Evolutionary conservation across 2,329 filamentous ascomycete genomes (phyloP).

Genomic region (Paecilomyces dactylethromorphus): DNA sequence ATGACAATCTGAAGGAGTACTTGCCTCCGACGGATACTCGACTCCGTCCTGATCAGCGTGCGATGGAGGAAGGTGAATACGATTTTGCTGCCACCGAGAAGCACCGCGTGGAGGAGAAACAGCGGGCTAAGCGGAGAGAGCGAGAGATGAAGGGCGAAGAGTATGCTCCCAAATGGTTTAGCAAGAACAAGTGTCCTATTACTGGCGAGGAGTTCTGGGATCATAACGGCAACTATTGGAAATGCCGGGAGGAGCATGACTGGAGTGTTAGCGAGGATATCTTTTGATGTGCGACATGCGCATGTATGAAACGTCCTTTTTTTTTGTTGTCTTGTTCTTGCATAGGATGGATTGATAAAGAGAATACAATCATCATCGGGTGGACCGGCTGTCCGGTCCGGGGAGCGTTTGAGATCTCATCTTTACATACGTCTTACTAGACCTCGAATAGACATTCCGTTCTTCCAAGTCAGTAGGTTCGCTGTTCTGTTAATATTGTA

Average conservation of each 20-base stretch:
- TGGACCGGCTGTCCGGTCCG: not conserved
- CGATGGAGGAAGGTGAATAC: slow-evolving; percentile 98
- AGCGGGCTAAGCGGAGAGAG: slow-evolving; percentile 66
- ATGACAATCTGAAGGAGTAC: slow-evolving; percentile 69
- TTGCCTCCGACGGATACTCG: slow-evolving; percentile 90
- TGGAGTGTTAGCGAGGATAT: slow-evolving; percentile 72
- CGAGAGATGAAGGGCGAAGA: slow-evolving; percentile 74
- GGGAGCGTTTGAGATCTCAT: not conserved
- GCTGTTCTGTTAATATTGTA: not conserved
- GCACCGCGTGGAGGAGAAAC: slow-evolving; percentile 86
- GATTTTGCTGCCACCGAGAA: slow-evolving; percentile 91
- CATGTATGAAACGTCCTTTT: not conserved
- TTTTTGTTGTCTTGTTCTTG: not conserved
- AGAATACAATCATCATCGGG: not conserved
- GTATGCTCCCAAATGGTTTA: slow-evolving; percentile 82
- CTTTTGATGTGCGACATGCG: slow-evolving; percentile 41
- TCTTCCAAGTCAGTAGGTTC: not conserved
- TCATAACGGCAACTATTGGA: slow-evolving; percentile 87
- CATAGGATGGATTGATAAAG: not conserved
- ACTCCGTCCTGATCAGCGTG: slow-evolving; percentile 87
- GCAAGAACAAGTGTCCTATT: slow-evolving; percentile 61
- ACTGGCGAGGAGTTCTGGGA: slow-evolving; percentile 90
- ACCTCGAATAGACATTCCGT: not conserved
- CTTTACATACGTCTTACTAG: not conserved
- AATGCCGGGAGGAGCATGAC: slow-evolving; percentile 53